Conservation (phyloP, 2,329 filamentous ascomycete genomes). For the Sphaerostilbella broomeana region DNA sequence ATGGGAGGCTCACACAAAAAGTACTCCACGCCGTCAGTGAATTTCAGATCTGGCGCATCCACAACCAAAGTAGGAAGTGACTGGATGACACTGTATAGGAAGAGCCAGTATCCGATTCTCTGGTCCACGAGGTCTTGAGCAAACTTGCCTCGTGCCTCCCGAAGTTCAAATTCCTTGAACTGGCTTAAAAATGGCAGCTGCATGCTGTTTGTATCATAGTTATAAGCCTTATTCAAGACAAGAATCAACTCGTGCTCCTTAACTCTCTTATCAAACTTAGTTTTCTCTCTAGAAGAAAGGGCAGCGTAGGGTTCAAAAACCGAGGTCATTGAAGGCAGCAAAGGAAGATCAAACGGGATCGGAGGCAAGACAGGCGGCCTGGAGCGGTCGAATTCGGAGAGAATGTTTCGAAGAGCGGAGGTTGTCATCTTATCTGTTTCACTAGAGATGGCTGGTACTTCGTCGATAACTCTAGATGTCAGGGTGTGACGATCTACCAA, state of each 20-base stretch:
- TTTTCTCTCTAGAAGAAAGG: constrained; percentile 66
- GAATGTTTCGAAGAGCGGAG: constrained; percentile 67
- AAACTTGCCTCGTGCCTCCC: constrained; percentile 57
- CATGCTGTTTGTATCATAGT: constrained; percentile 59
- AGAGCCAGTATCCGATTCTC: constrained; percentile 72
- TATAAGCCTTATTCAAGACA: constrained; percentile 75
- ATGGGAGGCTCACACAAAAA: constrained; percentile 73
- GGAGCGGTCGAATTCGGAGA: constrained; percentile 83
- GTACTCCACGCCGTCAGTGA: constrained; percentile 69
- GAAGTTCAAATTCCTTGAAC: constrained; percentile 65
- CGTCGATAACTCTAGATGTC: constrained; percentile 72
- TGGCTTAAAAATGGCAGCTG: constrained; percentile 58
- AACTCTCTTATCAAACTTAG: constrained; percentile 64
- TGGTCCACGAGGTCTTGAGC: constrained; percentile 64
- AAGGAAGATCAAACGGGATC: constrained; percentile 82
- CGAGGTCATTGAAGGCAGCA: constrained; percentile 62
- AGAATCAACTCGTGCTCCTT: constrained; percentile 72
- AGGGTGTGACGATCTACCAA: constrained; percentile 72
- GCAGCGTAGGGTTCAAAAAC: constrained; percentile 58
- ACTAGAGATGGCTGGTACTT: constrained; percentile 49
- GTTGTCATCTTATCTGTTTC: constrained; percentile 55
- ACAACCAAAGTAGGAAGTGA: constrained; percentile 70
- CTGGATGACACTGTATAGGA: constrained; percentile 72
- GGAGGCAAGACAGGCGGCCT: constrained; percentile 86
- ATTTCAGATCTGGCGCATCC: constrained; percentile 64